phyloP scores from a whole-genome alignment of 345 rosid species.

The Erucastrum elatum region DNA sequence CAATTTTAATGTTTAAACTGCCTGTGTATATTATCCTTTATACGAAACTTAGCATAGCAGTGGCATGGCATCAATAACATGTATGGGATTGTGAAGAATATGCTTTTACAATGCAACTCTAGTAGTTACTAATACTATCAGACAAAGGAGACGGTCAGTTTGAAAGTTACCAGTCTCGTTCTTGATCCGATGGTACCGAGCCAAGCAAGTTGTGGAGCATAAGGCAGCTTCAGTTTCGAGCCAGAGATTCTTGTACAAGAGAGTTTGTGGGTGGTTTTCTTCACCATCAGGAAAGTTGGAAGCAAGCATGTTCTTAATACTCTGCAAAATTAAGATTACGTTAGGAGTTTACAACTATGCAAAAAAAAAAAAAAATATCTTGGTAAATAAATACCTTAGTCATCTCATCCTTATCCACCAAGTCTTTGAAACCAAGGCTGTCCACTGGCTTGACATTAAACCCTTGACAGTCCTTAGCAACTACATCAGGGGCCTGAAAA shows the following conservation, averaged over 20 bases:
- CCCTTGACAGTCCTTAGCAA: conserved; percentile 22
- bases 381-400: conserved; percentile 54
- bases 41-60: not conserved
- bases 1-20: conserved; percentile 9
- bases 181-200: conserved; percentile 67
- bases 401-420: conserved; percentile 50
- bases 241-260: conserved; percentile 89
- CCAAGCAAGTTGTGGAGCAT: conserved; percentile 62
- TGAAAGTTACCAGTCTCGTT: conserved; percentile 48
- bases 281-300: conserved; percentile 60
- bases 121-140: conserved; percentile 1
- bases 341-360: conserved; percentile 8
- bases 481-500: conserved; percentile 30
- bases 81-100: not conserved
- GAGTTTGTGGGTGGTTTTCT: conserved; percentile 55
- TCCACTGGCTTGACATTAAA: conserved; percentile 30
- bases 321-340: conserved; percentile 49
- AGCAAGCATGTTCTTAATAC: conserved; percentile 65
- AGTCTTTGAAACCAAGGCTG: conserved; percentile 35
- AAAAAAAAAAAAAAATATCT: not conserved
- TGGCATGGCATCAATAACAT: conserved; percentile 6
- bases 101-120: conserved; percentile 17
- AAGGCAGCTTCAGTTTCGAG: conserved; percentile 91
- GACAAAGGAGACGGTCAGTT: not conserved
- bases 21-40: not conserved